Base-by-base conservation (phyloP, 192 early-diverging fungal genomes). In the Coemansia sp. region DNA sequence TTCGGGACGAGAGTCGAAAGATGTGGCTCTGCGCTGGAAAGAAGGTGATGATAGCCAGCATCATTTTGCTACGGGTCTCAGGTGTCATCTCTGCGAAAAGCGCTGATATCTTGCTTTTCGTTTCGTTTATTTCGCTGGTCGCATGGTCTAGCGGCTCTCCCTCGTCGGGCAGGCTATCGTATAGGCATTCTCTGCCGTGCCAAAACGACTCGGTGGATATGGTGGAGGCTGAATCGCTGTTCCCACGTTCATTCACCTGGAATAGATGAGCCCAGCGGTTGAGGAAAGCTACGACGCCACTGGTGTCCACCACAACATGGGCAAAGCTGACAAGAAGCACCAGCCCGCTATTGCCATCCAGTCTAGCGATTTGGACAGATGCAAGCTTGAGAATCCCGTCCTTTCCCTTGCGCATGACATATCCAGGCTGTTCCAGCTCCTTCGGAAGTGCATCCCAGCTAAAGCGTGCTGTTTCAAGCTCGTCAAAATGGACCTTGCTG, bases 271-370 rank as follows among this genome's bases (percentile, higher is more conserved):
- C 65, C 65, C 71, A 74, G 5, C 50, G 60, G 3, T 58, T 50
- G 22, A 74, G 34, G 62, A 74, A 74, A 1, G 30, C 10, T 14
- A 45, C 57, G 19, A 41, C 45, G 8, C 65, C 71, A 27, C 34
- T 36, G 2, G 55, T 60, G 23, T 67, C 71, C 15, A 67, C 50
- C 6, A 62, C 50, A 55, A 50, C 58, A 20, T 74, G 71, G 0
- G 56, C 17, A 19, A 64, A 36, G 61, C 57, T 74, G 22, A 48
- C 33, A 50, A 67, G 66, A 6, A 74, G 2, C 17, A 67, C 30
- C 28, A 74, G 11, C 1, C 71, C 71, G 34, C 71, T 74, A 42
- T 67, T 67, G 6, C 57, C 61, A 8, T 13, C 13, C 2, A 74
- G 42, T 14, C 71, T 38, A 7, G 66, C 57, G 3, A 64, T 47